Percentiles rank a stretch among this genome's conserved stretches.
Evolutionary conservation across 1,139 yeast species (phyloP).

Genomic region (Yamadazyma jaroonii): DNA sequence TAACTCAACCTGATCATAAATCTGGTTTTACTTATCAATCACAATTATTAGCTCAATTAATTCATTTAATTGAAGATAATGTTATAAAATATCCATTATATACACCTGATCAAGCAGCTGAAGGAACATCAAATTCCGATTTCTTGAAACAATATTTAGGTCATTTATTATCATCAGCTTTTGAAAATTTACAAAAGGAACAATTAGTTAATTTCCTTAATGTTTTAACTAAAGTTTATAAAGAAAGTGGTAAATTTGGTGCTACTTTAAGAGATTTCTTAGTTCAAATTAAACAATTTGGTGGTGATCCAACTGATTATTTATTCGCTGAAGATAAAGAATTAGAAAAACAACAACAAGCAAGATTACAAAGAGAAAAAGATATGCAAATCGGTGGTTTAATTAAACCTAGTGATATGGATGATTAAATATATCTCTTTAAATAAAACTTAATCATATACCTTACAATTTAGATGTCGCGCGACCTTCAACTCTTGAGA

Average conservation of each 20-base stretch:
- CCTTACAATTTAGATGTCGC: background rate
- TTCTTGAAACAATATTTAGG: constrained; percentile 82
- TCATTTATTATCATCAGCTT: constrained; percentile 78
- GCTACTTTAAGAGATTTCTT: constrained; percentile 91
- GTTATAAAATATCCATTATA: constrained; percentile 78
- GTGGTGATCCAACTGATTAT: constrained; percentile 92
- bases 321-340: constrained; percentile 93
- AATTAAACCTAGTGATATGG: constrained; percentile 94
- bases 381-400: constrained; percentile 92
- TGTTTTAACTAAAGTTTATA: constrained; percentile 71
- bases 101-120: constrained; percentile 68
- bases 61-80: constrained; percentile 77
- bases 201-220: constrained; percentile 80
- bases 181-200: constrained; percentile 82
- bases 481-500: constrained; percentile 1
- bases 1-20: constrained; percentile 97
- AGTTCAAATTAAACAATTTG: constrained; percentile 92
- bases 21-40: constrained; percentile 92
- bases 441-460: background rate
- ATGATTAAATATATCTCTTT: constrained; percentile 39
- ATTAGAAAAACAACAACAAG: constrained; percentile 67
- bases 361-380: constrained; percentile 68
- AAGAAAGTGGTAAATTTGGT: constrained; percentile 73
- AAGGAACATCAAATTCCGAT: constrained; percentile 77
- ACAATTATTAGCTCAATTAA: constrained; percentile 76